Evolutionary conservation across 2,329 filamentous ascomycete genomes (phyloP).

Genomic region (Aureobasidium melanogenum): DNA sequence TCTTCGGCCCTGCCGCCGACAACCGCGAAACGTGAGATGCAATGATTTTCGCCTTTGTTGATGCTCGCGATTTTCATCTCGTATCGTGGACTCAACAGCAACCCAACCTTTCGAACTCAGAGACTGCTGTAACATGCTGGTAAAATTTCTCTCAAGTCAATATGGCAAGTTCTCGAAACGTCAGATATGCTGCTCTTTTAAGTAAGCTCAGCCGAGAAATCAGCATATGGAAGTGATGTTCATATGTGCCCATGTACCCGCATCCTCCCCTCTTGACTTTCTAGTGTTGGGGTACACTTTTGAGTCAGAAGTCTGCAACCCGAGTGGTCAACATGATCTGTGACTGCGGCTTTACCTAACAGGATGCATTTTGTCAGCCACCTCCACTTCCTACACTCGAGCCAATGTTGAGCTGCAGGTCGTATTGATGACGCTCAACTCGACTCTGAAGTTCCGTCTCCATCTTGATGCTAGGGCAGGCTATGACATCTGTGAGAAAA

Average conservation of each 20-base stretch:
- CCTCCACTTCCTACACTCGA: constrained; percentile 1
- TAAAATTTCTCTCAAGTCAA: neutral
- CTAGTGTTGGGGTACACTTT: neutral
- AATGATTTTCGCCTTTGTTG: neutral
- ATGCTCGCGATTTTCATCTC: neutral
- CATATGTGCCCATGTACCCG: neutral
- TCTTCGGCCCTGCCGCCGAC: neutral
- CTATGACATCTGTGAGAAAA: constrained; percentile 3
- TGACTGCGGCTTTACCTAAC: neutral
- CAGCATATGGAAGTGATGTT: neutral
- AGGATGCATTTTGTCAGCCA: neutral
- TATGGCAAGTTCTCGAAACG: neutral
- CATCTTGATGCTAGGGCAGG: neutral
- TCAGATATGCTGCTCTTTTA: neutral
- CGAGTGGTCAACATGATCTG: neutral
- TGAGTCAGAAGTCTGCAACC: neutral
- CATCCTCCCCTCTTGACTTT: neutral
- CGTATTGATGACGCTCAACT: neutral
- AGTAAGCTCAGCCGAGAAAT: neutral
- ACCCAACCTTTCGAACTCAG: no score
- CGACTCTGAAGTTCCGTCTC: neutral
- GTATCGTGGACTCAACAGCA: neutral
- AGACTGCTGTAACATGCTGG: neutral
- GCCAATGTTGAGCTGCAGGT: neutral
- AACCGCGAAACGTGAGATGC: neutral